A percentile compares a stretch with the other conserved stretches of the same genome.
Conservation (phyloP, 257 asterid species). For the Ocimum tenuiflorum region DNA sequence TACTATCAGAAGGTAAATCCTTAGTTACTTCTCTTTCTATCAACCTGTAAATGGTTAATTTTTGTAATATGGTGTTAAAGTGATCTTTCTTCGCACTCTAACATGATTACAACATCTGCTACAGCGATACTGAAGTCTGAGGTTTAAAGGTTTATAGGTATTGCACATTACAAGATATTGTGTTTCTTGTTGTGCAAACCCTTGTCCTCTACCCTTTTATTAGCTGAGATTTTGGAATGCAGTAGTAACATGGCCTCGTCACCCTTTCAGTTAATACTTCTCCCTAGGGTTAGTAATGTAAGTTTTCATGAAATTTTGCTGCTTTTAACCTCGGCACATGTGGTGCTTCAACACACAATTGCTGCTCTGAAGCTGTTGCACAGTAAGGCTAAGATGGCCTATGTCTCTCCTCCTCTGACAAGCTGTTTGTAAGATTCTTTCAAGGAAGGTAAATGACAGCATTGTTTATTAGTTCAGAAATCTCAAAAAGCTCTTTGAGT, state of each 20-base stretch:
- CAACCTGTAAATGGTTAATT: conserved; percentile 27
- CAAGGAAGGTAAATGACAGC: conserved; percentile 76
- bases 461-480: conserved; percentile 46
- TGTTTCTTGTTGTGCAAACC: conserved; percentile 46
- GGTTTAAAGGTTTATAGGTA: conserved; percentile 62
- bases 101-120: conserved; percentile 59
- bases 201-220: conserved; percentile 34
- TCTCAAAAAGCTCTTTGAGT: conserved; percentile 54
- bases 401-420: conserved; percentile 56
- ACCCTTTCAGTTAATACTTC: conserved; percentile 39
- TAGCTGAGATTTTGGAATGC: conserved; percentile 37
- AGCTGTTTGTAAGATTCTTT: conserved; percentile 77
- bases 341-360: conserved; percentile 70
- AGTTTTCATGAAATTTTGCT: conserved; percentile 55
- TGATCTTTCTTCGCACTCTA: conserved; percentile 44
- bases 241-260: conserved; percentile 38
- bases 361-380: conserved; percentile 70
- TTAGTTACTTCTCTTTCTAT: conserved; percentile 15
- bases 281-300: conserved; percentile 62
- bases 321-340: conserved; percentile 71
- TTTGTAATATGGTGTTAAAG: conserved; percentile 33
- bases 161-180: conserved; percentile 35
- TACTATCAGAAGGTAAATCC: conserved; percentile 74
- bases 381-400: conserved; percentile 73
- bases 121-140: conserved; percentile 53